Evolutionary conservation across 352 stramenopile genomes (phyloP).

Genomic region (Phytophthora podocarpi): DNA sequence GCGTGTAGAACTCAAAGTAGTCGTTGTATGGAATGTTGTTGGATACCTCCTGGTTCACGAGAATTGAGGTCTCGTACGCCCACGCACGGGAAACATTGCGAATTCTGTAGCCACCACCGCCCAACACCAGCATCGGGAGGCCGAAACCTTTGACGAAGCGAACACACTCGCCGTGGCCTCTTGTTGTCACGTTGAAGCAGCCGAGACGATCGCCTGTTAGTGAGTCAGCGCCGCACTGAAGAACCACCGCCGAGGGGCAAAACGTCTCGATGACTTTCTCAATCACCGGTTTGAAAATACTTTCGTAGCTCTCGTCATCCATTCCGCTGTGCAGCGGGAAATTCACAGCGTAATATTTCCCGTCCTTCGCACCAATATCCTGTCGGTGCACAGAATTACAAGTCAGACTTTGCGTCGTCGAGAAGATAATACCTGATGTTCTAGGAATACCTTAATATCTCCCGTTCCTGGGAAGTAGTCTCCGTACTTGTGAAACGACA

Average conservation of each 20-base stretch:
- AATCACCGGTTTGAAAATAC: slow-evolving; percentile 98
- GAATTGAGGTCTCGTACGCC: slow-evolving; percentile 97
- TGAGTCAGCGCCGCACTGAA: slow-evolving; percentile 98
- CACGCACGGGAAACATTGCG: slow-evolving; percentile 93
- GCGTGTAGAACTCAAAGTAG: slow-evolving; percentile 87
- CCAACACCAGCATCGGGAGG: slow-evolving; percentile 82
- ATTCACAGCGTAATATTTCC: slow-evolving; percentile 97
- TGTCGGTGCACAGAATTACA: slow-evolving; percentile 39
- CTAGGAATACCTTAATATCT: slow-evolving; percentile 80
- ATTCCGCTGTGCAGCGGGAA: slow-evolving; percentile 97
- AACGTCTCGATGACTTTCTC: slow-evolving; percentile 93
- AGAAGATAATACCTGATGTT: slow-evolving; percentile 86
- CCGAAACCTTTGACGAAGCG: slow-evolving; percentile 90
- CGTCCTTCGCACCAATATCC: slow-evolving; percentile 94
- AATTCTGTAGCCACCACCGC: slow-evolving; percentile 86
- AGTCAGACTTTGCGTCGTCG: slow-evolving; percentile 67
- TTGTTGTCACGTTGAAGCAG: slow-evolving; percentile 97
- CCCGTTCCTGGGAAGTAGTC: slow-evolving; percentile 99
- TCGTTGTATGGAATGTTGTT: slow-evolving; percentile 88
- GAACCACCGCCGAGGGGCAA: slow-evolving; percentile 91
- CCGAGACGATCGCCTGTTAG: slow-evolving; percentile 97
- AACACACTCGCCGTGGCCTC: slow-evolving; percentile 81
- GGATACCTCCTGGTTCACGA: slow-evolving; percentile 83
- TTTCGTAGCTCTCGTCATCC: slow-evolving; percentile 94
- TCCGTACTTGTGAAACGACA: slow-evolving; percentile 99